Percentiles rank a stretch among this genome's conserved stretches.
phyloP scores from a whole-genome alignment of 371 early-diverging fungal genomes.

The Coelomomyces lativittatus region DNA sequence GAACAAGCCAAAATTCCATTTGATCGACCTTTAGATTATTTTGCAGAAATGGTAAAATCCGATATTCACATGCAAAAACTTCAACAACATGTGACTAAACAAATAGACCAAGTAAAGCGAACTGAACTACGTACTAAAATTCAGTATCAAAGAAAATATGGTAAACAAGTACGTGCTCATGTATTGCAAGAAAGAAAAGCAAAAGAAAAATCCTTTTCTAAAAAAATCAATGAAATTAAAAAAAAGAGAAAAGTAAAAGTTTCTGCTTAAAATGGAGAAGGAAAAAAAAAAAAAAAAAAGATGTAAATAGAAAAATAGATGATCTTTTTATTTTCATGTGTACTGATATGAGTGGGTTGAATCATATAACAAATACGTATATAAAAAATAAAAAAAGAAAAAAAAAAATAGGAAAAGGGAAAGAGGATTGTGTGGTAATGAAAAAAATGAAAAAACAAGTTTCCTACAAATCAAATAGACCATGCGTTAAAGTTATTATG shows the following conservation, averaged over 20 bases:
- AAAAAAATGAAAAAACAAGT: no score
- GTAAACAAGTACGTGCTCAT: conserved; percentile 86
- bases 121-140: conserved; percentile 68
- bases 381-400: no score
- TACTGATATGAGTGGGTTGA: no score
- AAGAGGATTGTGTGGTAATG: no score
- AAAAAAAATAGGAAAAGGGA: no score
- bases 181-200: conserved; percentile 60
- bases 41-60: conserved; percentile 88
- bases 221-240: conserved; percentile 76
- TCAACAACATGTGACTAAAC: conserved; percentile 62
- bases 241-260: conserved; percentile 48
- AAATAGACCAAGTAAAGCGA: conserved; percentile 55
- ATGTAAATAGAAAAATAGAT: no score
- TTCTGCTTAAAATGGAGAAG: no score
- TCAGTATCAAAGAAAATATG: conserved; percentile 80
- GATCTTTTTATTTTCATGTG: no score
- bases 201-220: conserved; percentile 61
- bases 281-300: no score
- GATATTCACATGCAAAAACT: conserved; percentile 78
- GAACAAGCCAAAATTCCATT: conserved; percentile 51
- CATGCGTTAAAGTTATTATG: no score
- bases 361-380: no score
- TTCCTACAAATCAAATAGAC: no score
- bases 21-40: conserved; percentile 68